Evolutionary conservation across 2,329 filamentous ascomycete species (phyloP).

Genomic region (Chaetomiaceae sp.): DNA sequence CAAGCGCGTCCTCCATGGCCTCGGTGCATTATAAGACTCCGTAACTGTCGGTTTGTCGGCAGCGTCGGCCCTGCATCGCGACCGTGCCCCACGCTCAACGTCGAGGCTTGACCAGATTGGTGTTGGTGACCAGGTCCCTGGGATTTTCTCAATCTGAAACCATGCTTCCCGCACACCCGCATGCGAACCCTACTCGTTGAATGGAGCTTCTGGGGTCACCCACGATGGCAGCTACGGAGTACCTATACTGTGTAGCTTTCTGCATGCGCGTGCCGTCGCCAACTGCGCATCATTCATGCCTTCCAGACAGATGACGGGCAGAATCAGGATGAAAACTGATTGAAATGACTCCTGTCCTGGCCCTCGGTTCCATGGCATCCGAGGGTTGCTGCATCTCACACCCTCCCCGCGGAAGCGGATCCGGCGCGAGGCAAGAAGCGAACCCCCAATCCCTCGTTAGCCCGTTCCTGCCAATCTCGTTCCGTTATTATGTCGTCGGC

Average conservation of each 20-base stretch:
- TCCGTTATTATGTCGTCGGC: conserved; percentile 8
- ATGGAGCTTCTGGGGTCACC: no score
- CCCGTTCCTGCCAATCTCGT: conserved; percentile 16
- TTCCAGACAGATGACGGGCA: background rate
- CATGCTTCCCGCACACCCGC: no score
- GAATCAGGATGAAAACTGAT: background rate
- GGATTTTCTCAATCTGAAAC: no score
- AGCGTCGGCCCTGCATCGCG: no score
- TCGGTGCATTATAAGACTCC: no score
- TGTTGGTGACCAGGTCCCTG: no score
- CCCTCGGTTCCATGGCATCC: background rate
- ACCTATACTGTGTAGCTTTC: no score
- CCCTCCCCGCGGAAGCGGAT: conserved; percentile 1
- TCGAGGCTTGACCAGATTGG: no score
- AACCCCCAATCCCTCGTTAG: conserved; percentile 8
- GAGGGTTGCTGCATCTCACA: conserved; percentile 1
- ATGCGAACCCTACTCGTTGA: background rate
- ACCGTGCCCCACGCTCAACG: no score
- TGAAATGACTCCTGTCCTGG: background rate
- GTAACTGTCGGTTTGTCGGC: no score
- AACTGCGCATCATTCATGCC: conserved; percentile 10
- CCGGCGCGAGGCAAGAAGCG: conserved; percentile 10
- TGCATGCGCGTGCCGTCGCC: background rate
- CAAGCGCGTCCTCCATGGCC: no score
- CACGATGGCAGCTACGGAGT: no score